A percentile compares a stretch with the other conserved stretches of the same genome.
These are phyloP conservation scores for Chalciporus chontae DNA, from an alignment of 768 basidiomycete genomes.

Conservation along the genomic window DNA sequence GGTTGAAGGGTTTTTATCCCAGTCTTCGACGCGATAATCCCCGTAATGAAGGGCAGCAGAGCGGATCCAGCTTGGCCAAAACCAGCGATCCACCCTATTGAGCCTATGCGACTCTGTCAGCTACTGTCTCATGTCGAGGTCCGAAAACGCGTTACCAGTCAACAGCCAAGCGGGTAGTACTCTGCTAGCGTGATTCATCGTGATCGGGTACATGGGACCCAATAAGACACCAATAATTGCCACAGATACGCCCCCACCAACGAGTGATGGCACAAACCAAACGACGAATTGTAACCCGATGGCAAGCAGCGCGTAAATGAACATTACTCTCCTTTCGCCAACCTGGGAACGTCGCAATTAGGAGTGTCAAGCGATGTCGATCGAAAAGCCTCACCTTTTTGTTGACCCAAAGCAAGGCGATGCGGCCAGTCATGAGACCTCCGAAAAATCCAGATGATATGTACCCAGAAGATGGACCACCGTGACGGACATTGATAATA, in stretches of 20 bases:
- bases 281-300: constrained; percentile 55
- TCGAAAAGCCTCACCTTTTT: constrained; percentile 34
- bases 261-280: constrained; percentile 54
- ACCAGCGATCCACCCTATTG: constrained; percentile 67
- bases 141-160: constrained; percentile 30
- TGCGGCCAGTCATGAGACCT: constrained; percentile 59
- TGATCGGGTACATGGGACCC: constrained; percentile 51
- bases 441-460: constrained; percentile 57
- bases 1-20: constrained; percentile 45
- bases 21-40: constrained; percentile 58
- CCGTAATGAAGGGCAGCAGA: constrained; percentile 68
- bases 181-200: constrained; percentile 66
- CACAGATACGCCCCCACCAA: constrained; percentile 53
- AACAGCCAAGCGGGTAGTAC: constrained; percentile 72
- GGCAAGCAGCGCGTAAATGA: constrained; percentile 48
- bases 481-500: constrained; percentile 40
- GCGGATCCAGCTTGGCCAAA: constrained; percentile 73
- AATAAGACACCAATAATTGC: constrained; percentile 52
- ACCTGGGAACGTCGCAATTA: constrained; percentile 30
- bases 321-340: constrained; percentile 52
- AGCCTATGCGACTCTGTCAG: constrained; percentile 29
- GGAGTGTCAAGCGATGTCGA: neutral
- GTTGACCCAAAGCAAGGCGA: constrained; percentile 55
- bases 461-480: constrained; percentile 44
- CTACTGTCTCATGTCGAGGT: neutral